These are phyloP conservation scores for Lachnellula hyalina DNA, from an alignment of 2,329 filamentous ascomycete species.

Conservation along the genomic window DNA sequence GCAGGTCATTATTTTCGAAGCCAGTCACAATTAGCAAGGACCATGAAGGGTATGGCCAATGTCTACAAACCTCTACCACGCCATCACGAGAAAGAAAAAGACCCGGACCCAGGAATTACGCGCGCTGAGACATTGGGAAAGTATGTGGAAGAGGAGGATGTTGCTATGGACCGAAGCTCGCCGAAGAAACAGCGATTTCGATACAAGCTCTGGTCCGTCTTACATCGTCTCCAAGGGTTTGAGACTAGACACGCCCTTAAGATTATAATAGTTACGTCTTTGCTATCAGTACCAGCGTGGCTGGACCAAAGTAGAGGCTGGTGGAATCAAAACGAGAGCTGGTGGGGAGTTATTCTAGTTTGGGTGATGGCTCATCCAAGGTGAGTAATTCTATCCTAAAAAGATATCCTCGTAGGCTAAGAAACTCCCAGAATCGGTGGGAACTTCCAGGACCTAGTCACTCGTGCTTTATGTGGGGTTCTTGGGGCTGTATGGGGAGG, in stretches of 20 bases:
- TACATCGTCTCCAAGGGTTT: conserved; percentile 52
- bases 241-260: conserved; percentile 55
- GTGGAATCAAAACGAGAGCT: conserved; percentile 51
- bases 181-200: conserved; percentile 37
- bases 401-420: not conserved
- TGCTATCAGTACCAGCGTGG: conserved; percentile 51
- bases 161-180: conserved; percentile 36
- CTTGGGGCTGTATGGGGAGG: conserved; percentile 52
- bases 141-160: conserved; percentile 34
- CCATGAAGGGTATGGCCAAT: conserved; percentile 32
- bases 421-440: conserved; percentile 42
- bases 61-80: conserved; percentile 31
- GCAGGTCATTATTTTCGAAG: conserved; percentile 41
- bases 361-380: conserved; percentile 51
- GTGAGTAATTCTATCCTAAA: conserved; percentile 25
- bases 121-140: conserved; percentile 23
- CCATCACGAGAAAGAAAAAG: conserved; percentile 14
- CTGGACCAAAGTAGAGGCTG: conserved; percentile 39
- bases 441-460: conserved; percentile 52
- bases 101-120: conserved; percentile 14
- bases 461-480: conserved; percentile 43
- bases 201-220: conserved; percentile 43
- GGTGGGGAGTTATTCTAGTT: conserved; percentile 54
- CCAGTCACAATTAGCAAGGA: conserved; percentile 27
- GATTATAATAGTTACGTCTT: conserved; percentile 44